phyloP scores from a whole-genome alignment of 352 stramenopile genomes.

The Phytophthora palmivora region DNA sequence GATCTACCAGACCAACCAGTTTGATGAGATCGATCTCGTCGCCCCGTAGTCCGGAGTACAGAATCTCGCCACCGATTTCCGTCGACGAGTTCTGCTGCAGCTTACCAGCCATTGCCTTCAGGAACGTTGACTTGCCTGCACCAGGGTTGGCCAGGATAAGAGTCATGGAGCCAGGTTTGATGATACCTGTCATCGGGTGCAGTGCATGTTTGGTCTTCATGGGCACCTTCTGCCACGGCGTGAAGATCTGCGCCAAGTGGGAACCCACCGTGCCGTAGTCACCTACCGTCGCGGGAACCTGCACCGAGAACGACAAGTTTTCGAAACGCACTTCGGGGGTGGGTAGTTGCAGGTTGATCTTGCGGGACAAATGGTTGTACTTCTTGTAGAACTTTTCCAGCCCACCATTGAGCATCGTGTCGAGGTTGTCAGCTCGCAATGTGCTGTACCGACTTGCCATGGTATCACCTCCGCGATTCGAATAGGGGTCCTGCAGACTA shows the following conservation, averaged over 20 bases:
- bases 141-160: conserved; percentile 59
- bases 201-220: conserved; percentile 52
- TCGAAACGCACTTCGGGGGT: conserved; percentile 29
- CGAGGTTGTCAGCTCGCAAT: conserved; percentile 54
- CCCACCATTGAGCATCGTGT: conserved; percentile 62
- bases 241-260: conserved; percentile 43
- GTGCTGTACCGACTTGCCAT: conserved; percentile 38
- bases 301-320: conserved; percentile 20
- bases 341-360: conserved; percentile 23
- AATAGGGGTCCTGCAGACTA: conserved; percentile 79
- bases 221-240: conserved; percentile 50
- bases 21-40: conserved; percentile 68
- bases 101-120: conserved; percentile 69
- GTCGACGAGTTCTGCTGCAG: conserved; percentile 49
- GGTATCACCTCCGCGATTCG: conserved; percentile 39
- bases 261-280: conserved; percentile 44
- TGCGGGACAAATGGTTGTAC: conserved; percentile 22
- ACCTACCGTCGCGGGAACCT: conserved; percentile 51
- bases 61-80: conserved; percentile 50
- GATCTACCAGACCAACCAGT: conserved; percentile 69
- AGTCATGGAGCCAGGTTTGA: conserved; percentile 58
- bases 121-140: conserved; percentile 71
- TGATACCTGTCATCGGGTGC: conserved; percentile 75
- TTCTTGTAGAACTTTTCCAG: conserved; percentile 49
- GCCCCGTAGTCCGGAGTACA: conserved; percentile 49